A percentile compares a stretch with the other conserved stretches of the same genome.
phyloP scores from a whole-genome alignment of 768 basidiomycete genomes.

The Grammothele lineata region DNA sequence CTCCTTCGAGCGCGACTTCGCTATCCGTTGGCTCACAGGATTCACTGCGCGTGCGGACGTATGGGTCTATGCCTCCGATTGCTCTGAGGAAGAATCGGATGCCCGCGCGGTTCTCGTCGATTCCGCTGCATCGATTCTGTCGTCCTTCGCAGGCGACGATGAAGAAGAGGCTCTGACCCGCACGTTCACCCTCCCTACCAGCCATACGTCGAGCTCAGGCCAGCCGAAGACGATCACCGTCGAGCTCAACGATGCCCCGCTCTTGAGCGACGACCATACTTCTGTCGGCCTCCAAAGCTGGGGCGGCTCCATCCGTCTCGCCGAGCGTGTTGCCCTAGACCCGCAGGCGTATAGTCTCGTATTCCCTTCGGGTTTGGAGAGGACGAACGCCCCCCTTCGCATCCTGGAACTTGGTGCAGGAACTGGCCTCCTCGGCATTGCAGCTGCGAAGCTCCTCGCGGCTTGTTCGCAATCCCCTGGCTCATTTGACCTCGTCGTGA shows the following conservation, averaged over 20 bases:
- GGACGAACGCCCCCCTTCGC: background rate
- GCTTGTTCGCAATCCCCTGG: constrained; percentile 7
- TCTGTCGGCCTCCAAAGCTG: constrained; percentile 83
- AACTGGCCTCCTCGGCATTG: constrained; percentile 78
- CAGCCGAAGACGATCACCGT: constrained; percentile 33
- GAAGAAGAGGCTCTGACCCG: constrained; percentile 45
- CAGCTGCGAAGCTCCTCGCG: constrained; percentile 45
- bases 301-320: constrained; percentile 73
- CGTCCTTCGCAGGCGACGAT: constrained; percentile 42
- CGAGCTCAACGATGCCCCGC: constrained; percentile 67
- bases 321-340: constrained; percentile 51
- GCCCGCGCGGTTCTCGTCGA: constrained; percentile 46
- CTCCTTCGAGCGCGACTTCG: constrained; percentile 58
- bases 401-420: constrained; percentile 84
- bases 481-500: constrained; percentile 48
- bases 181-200: constrained; percentile 43
- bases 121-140: constrained; percentile 53
- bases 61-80: constrained; percentile 36
- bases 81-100: constrained; percentile 33
- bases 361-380: too few relatives aligned
- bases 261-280: constrained; percentile 64
- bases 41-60: constrained; percentile 56
- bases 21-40: constrained; percentile 73
- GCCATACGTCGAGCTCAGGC: background rate
- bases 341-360: constrained; percentile 40